Conservation (phyloP, 108 stramenopile genomes). For the Cyclotella choctawhatcheeana region DNA sequence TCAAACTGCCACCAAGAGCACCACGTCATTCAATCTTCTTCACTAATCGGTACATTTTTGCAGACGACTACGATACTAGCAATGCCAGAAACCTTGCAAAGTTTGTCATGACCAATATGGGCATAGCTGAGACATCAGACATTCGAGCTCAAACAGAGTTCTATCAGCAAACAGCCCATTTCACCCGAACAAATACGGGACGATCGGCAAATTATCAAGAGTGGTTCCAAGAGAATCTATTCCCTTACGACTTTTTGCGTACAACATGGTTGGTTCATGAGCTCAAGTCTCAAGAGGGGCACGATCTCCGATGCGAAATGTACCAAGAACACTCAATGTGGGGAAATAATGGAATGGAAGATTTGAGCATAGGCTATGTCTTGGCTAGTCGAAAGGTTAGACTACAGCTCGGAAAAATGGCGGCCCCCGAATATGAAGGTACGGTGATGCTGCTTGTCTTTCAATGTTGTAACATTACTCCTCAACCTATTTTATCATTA, state of each 20-base stretch:
- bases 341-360: conserved; percentile 66
- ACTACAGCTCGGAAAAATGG: conserved; percentile 42
- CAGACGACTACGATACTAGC: conserved; percentile 24
- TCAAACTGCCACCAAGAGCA: conserved; percentile 42
- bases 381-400: conserved; percentile 50
- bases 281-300: conserved; percentile 46
- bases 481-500: no score
- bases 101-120: conserved; percentile 47
- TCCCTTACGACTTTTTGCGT: conserved; percentile 56
- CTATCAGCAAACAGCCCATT: conserved; percentile 49
- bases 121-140: conserved; percentile 38
- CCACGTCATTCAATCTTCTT: conserved; percentile 48
- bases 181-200: conserved; percentile 32
- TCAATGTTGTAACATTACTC: no score
- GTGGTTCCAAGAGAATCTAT: conserved; percentile 40
- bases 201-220: conserved; percentile 51
- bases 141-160: conserved; percentile 54
- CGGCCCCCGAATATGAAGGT: conserved; percentile 38
- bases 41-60: conserved; percentile 19
- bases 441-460: no score
- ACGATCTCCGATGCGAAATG: conserved; percentile 74
- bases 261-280: conserved; percentile 64
- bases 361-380: conserved; percentile 66
- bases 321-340: conserved; percentile 78
- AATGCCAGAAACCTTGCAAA: conserved; percentile 36